Evolutionary conservation across 768 basidiomycete species (phyloP), one percentile per base, ranked within the genome.

Genomic region (Macrolepiota albuminosa): DNA sequence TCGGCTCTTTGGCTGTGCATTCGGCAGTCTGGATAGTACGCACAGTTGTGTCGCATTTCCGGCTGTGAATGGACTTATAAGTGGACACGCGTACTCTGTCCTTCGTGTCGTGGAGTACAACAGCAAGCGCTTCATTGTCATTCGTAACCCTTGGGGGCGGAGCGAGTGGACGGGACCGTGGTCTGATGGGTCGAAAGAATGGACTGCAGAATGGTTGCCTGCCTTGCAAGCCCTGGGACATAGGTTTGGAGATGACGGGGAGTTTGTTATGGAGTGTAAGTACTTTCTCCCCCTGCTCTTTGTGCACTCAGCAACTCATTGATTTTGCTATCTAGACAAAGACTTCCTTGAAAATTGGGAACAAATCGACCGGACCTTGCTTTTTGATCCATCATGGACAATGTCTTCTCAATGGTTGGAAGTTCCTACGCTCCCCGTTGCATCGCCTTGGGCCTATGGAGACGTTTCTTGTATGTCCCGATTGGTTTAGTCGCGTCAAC

Each of bases 151-250:
- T 0, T 84, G 82, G 82, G 82, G 81, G 11, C 54, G 71, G 33
- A 70, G 72, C 7, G 79, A 80, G 51, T 84, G 82, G 81, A 78
- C 72, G 1, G 82, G 82, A 4, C 70, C 76, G 0, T 84, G 82
- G 83, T 77, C 77, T 1, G 82, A 84, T 63, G 83, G 84, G 0
- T 78, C 80, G 5, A 82, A 82, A 60, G 82, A 84, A 64, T 85
- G 84, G 84, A 81, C 76, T 1, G 57, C 61, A 9, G 81, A 83
- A 59, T 84, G 82, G 83, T 61, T 83, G 0, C 70, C 71, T 26
- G 67, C 73, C 3, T 71, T 84, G 5, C 70, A 74, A 0, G 68
- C 68, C 33, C 70, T 85, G 0, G 73, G 69, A 4, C 82, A 84
- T 67, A 57, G 67, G 1, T 84, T 85, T 59, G 82, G 82, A 1